A percentile compares a stretch with the other conserved stretches of the same genome.
Evolutionary conservation across 805 yeast genomes (phyloP).

Genomic region (Saccharomycopsis babjevae): DNA sequence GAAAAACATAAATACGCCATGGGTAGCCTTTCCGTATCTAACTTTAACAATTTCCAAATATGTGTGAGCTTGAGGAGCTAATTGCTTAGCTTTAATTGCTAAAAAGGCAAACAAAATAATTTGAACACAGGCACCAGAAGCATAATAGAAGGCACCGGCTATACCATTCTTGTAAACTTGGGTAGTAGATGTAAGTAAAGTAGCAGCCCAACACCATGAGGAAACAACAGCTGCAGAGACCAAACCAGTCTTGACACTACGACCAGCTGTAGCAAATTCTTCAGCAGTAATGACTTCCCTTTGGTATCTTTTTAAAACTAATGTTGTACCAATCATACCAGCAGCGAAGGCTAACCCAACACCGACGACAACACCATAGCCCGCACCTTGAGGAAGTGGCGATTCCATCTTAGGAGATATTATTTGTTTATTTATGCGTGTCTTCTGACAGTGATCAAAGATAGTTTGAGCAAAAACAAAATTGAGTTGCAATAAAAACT

Average conservation of each 20-base stretch:
- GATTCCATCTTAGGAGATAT: background rate
- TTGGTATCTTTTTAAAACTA: constrained; percentile 64
- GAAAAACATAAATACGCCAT: constrained; percentile 59
- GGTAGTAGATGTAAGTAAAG: constrained; percentile 43
- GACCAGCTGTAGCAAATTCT: constrained; percentile 88
- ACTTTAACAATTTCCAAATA: constrained; percentile 75
- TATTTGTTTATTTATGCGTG: no score
- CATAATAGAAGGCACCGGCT: constrained; percentile 73
- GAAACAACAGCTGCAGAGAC: constrained; percentile 87
- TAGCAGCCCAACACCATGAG: constrained; percentile 93
- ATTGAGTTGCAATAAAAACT: no score
- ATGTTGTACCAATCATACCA: constrained; percentile 73
- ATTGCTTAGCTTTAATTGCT: constrained; percentile 80
- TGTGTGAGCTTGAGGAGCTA: constrained; percentile 89
- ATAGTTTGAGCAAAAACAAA: no score
- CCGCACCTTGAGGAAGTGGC: constrained; percentile 21
- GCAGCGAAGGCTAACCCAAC: constrained; percentile 50
- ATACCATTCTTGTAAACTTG: constrained; percentile 75
- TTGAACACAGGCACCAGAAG: constrained; percentile 87
- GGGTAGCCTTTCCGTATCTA: constrained; percentile 73
- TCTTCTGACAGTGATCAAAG: no score
- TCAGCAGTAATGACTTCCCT: constrained; percentile 84
- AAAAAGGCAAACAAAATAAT: constrained; percentile 76
- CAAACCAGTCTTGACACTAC: constrained; percentile 75
- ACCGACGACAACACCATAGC: constrained; percentile 36